Base-by-base conservation (phyloP, 306 rosid species). In the Begonia masoniana region DNA sequence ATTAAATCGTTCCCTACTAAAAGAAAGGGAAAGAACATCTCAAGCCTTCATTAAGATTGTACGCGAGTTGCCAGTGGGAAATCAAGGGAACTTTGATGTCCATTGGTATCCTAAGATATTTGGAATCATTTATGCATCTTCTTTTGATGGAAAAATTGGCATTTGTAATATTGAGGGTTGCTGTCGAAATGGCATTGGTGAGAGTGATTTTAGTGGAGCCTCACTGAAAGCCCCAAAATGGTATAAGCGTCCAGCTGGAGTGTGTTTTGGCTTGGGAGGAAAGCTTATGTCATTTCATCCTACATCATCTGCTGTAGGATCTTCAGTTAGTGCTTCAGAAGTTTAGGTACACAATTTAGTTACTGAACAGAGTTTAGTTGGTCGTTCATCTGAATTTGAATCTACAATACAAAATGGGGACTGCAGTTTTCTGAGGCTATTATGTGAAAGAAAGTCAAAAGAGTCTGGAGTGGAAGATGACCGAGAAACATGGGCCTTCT, bases 101-200 rank as follows among this genome's bases (percentile, higher is more conserved):
- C 96, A 92, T 60, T 92, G 99, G 99, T 92, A 79, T 76, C 69
- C 88, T 45, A 92, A 77, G 78, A 77, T 86, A 68, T 95, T 96
- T 42, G 99, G 99, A 56, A 79, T 92, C 49, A 79, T 92, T 66
- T 79, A 93, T 39, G 93, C 99, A 36, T 92, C 99, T 56, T 92
- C 99, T 41, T 92, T 92, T 72, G 99, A 92, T 81, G 99, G 96
- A 55, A 86, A 83, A 77, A 63, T 92, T 75, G 99, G 99, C 70
- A 71, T 92, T 48, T 83, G 83, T 64, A 92, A 92, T 64, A 72
- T 92, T 52, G 92, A 92, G 99, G 92, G 99, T 68, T 81, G 93
- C 84, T 74, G 80, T 64, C 76, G 81, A 52, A 55, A 68, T 74
- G 78, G 82, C 46, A 71, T 67, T 62, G 96, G 85, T 52, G 96